Conservation (phyloP, 2,329 filamentous ascomycete species). For the Microcyclospora pomicola region DNA sequence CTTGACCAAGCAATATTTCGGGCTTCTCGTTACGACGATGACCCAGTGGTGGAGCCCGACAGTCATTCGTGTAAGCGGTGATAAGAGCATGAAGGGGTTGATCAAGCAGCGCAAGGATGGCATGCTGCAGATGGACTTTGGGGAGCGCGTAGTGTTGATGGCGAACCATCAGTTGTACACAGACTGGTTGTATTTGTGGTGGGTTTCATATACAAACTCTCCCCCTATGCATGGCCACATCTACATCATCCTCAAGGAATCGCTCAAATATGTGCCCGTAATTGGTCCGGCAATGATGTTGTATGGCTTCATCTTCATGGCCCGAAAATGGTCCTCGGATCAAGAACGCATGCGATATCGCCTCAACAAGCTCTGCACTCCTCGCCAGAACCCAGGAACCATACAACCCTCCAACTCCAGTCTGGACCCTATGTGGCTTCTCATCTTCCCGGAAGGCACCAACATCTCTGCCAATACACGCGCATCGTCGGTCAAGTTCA, state of each 20-base stretch:
- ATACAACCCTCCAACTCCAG: conserved; percentile 5
- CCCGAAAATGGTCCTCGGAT: conserved; percentile 76
- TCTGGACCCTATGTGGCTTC: conserved; percentile 67
- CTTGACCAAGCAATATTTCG: conserved; percentile 73
- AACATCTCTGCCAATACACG: conserved; percentile 66
- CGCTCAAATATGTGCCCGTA: conserved; percentile 68
- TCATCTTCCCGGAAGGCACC: conserved; percentile 79
- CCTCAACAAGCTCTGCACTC: conserved; percentile 53
- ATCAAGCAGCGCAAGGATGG: conserved; percentile 51
- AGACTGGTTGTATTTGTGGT: conserved; percentile 91
- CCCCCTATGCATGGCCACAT: conserved; percentile 64
- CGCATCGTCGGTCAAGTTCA: conserved; percentile 56
- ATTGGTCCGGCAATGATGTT: conserved; percentile 74
- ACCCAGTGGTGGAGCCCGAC: conserved; percentile 78
- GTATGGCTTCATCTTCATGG: conserved; percentile 83
- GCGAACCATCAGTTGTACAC: conserved; percentile 68
- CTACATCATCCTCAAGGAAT: conserved; percentile 84
- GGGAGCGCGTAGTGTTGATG: conserved; percentile 66
- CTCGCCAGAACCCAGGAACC: conserved; percentile 21
- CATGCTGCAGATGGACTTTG: conserved; percentile 60
- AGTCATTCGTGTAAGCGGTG: conserved; percentile 65
- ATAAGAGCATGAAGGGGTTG: conserved; percentile 64
- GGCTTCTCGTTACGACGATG: conserved; percentile 60
- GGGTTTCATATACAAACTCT: conserved; percentile 61
- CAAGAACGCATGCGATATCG: conserved; percentile 60